Evolutionary conservation across 2,329 filamentous ascomycete genomes (phyloP).

Genomic region (Phyllosticta citrichinensis): DNA sequence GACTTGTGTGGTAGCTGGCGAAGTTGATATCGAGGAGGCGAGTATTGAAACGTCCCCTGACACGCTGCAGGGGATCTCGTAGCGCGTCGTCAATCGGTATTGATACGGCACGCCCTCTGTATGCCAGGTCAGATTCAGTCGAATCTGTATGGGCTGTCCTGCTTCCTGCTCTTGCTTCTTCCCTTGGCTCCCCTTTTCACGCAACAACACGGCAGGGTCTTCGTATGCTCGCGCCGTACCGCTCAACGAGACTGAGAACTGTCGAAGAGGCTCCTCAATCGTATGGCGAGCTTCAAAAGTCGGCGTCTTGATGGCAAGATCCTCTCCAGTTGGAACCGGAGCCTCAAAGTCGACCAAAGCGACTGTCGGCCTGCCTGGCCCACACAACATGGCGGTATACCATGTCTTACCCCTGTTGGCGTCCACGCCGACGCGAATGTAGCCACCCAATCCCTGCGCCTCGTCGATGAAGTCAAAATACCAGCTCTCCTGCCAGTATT

Average conservation of each 20-base stretch:
- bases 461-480: slow-evolving; percentile 4
- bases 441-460: not conserved
- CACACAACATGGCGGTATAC: not conserved
- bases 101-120: slow-evolving; percentile 1
- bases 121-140: not conserved
- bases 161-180: too few relatives aligned
- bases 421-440: not conserved
- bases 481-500: not conserved
- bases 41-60: not conserved
- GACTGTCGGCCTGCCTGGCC: not conserved
- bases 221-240: not conserved
- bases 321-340: not conserved
- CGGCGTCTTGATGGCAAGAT: not conserved
- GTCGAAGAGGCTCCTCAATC: not conserved
- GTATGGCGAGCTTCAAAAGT: not conserved
- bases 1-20: not conserved
- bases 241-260: not conserved
- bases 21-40: not conserved
- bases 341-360: slow-evolving; percentile 2
- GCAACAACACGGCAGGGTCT: not conserved
- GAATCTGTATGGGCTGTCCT: not conserved
- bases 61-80: slow-evolving; percentile 4
- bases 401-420: not conserved
- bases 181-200: not conserved
- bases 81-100: slow-evolving; percentile 1